A percentile compares a stretch with the other conserved stretches of the same genome.
Conservation (phyloP, 1,284 basidiomycete species). For the Ceratobasidium sp. region DNA sequence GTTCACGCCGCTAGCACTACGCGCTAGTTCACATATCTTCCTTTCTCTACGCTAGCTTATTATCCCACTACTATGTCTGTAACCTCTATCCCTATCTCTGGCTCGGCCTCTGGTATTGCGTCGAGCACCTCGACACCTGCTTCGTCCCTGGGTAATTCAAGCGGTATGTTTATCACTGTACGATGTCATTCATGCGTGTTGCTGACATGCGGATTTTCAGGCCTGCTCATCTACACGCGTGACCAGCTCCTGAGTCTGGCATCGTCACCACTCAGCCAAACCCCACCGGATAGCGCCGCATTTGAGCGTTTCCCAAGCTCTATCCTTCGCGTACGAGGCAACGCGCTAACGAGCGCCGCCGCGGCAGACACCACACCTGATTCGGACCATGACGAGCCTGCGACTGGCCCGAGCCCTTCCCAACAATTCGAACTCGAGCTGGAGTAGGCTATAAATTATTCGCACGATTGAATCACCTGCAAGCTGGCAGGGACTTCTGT, state of each 20-base stretch:
- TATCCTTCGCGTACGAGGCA: slow-evolving; percentile 19
- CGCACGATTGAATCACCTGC: slow-evolving; percentile 15
- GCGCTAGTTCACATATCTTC: slow-evolving; percentile 1
- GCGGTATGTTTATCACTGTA: slow-evolving; percentile 4
- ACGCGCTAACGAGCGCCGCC: slow-evolving; percentile 23
- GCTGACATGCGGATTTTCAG: slow-evolving; percentile 19
- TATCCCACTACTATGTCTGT: slow-evolving; percentile 31
- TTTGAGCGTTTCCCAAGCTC: slow-evolving; percentile 21
- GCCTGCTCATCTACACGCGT: slow-evolving; percentile 34
- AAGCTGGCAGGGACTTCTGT: background rate
- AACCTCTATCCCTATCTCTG: slow-evolving; percentile 35
- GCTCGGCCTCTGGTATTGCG: slow-evolving; percentile 2
- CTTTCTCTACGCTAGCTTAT: slow-evolving; percentile 12
- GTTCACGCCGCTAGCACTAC: slow-evolving; percentile 1
- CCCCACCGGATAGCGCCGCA: slow-evolving; percentile 32
- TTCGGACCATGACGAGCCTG: slow-evolving; percentile 29
- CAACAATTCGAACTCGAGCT: slow-evolving; percentile 39
- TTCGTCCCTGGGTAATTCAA: slow-evolving; percentile 15
- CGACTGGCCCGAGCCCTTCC: slow-evolving; percentile 8
- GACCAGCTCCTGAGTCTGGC: slow-evolving; percentile 38
- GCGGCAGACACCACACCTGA: slow-evolving; percentile 9
- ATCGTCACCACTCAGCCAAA: slow-evolving; percentile 37
- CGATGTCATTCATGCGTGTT: background rate
- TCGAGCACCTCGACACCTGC: slow-evolving; percentile 28
- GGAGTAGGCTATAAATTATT: slow-evolving; percentile 2